Conservation (phyloP, 805 yeast species). For the Wickerhamiella bombiphila region DNA sequence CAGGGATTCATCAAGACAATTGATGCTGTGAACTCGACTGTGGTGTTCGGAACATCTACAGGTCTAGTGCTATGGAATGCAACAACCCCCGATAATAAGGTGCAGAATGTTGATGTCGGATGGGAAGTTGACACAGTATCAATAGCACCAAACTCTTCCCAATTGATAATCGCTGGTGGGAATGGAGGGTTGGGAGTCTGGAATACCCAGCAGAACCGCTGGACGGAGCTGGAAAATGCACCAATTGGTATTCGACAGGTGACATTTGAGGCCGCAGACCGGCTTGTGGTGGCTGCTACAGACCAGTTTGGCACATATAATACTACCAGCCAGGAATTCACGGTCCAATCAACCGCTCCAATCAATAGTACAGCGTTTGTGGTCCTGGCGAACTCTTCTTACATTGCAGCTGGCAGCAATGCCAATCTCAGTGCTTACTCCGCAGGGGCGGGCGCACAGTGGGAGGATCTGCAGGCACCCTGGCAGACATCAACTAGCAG, state of each 20-base stretch:
- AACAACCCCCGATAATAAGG: background rate
- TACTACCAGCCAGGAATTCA: background rate
- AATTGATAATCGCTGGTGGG: background rate
- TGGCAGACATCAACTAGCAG: background rate
- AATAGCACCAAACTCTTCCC: background rate
- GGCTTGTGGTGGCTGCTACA: background rate
- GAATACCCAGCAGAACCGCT: background rate
- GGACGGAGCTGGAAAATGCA: background rate
- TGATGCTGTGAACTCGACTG: too few species aligned
- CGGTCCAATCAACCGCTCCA: background rate
- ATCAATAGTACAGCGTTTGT: background rate
- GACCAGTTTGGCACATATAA: background rate
- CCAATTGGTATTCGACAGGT: background rate
- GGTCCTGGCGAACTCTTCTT: background rate
- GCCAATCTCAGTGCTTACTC: background rate
- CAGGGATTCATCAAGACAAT: too few species aligned
- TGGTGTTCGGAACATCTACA: background rate
- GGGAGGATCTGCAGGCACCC: background rate
- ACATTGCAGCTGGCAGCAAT: background rate
- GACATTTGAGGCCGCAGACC: background rate
- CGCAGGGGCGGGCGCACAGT: background rate
- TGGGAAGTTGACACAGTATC: background rate
- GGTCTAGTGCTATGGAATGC: background rate
- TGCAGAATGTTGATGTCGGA: background rate
- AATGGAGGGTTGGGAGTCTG: background rate